A percentile compares a stretch with the other conserved stretches of the same genome.
Evolutionary conservation across 2,329 filamentous ascomycete genomes (phyloP).

Genomic region (Sordariomycetes sp.): DNA sequence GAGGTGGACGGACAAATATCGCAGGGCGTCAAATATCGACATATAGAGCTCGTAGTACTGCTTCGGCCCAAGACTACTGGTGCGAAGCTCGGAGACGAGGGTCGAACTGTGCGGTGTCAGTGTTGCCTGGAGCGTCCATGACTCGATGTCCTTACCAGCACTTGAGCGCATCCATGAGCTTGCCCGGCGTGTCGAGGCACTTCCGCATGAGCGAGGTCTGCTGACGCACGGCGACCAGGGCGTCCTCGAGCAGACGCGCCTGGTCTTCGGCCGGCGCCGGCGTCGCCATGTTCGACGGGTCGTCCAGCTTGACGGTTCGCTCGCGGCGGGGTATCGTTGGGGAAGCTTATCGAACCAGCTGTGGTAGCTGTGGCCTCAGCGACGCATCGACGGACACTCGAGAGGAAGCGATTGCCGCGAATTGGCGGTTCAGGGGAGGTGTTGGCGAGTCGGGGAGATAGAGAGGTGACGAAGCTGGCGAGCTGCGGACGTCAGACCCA

Average conservation of each 20-base stretch:
- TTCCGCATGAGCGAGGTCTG: constrained; percentile 97
- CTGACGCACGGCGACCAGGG: constrained; percentile 89
- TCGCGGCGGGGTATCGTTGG: no score
- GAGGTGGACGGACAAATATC: constrained; percentile 91
- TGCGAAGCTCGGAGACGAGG: constrained; percentile 94
- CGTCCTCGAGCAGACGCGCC: constrained; percentile 94
- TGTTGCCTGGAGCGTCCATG: constrained; percentile 3
- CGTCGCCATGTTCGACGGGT: constrained; percentile 29
- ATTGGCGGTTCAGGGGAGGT: no score
- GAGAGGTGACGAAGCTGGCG: background rate
- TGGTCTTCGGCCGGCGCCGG: constrained; percentile 67
- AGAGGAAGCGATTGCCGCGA: constrained; percentile 2
- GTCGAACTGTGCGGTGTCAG: constrained; percentile 60
- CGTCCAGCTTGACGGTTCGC: no score
- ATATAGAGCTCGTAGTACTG: constrained; percentile 99
- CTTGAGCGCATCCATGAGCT: constrained; percentile 99
- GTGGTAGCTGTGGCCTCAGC: background rate
- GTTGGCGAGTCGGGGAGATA: no score
- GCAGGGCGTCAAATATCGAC: constrained; percentile 95
- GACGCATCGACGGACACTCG: constrained; percentile 1
- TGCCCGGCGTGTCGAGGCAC: constrained; percentile 91
- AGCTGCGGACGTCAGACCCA: constrained; percentile 2
- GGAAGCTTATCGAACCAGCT: no score
- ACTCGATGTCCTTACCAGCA: constrained; percentile 64
- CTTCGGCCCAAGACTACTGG: constrained; percentile 93